These are phyloP conservation scores for Malus sieversii DNA, from an alignment of 306 rosid genomes.

Conservation along the genomic window DNA sequence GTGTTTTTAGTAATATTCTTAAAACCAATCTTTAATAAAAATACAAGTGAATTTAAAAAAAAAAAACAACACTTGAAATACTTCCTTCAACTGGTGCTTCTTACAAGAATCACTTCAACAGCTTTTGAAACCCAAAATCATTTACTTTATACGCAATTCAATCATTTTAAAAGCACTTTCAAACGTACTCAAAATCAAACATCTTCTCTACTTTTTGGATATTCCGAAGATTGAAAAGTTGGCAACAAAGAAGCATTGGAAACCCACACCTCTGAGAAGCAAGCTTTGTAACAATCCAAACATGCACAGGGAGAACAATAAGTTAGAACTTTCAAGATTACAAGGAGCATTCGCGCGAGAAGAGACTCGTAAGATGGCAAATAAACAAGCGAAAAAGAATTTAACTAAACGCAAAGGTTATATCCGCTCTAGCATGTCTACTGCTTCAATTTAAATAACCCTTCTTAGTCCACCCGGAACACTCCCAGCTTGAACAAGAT, in stretches of 20 bases:
- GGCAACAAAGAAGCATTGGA: background rate
- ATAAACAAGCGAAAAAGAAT: background rate
- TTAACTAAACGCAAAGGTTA: background rate
- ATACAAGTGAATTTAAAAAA: too few species aligned
- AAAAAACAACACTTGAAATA: too few species aligned
- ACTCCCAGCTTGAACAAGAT: constrained; percentile 8
- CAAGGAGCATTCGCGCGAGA: background rate
- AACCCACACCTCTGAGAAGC: background rate
- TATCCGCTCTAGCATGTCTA: background rate
- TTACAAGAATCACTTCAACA: too few species aligned
- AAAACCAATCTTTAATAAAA: too few species aligned
- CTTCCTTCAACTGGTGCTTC: too few species aligned
- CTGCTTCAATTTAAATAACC: background rate
- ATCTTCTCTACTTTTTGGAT: too few species aligned
- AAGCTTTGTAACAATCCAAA: background rate
- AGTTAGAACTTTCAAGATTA: background rate
- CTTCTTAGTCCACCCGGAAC: background rate
- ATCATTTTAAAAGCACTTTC: too few species aligned
- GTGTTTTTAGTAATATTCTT: too few species aligned
- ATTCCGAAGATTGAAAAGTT: background rate
- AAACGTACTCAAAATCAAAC: too few species aligned
- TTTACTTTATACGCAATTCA: too few species aligned
- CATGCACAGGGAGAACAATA: background rate
- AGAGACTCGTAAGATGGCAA: background rate
- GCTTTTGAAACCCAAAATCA: too few species aligned